Conservation (phyloP, 192 early-diverging fungal species). For the Glomus cerebriforme region DNA sequence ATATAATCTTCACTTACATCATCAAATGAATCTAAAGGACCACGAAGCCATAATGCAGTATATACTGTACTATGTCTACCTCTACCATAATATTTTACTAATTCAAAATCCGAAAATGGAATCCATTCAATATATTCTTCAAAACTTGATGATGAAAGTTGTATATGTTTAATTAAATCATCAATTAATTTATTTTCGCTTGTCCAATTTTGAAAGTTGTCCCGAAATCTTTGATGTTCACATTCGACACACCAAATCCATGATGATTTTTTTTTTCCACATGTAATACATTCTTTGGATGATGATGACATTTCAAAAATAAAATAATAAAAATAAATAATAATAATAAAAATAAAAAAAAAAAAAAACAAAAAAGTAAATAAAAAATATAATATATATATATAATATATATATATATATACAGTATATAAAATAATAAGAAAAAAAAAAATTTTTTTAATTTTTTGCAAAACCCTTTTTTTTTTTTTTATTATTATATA, state of each 20-base stretch:
- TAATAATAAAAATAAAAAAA: too few relatives aligned
- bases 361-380: too few relatives aligned
- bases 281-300: neutral
- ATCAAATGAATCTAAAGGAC: neutral
- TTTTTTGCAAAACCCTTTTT: too few relatives aligned
- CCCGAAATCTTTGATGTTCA: neutral
- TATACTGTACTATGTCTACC: neutral
- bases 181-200: neutral
- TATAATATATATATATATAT: too few relatives aligned
- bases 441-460: too few relatives aligned
- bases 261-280: neutral
- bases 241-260: neutral
- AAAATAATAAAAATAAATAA: too few relatives aligned
- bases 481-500: too few relatives aligned
- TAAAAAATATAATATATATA: too few relatives aligned
- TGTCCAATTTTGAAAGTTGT: neutral
- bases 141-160: neutral
- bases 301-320: neutral
- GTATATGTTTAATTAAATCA: neutral
- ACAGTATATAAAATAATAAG: too few relatives aligned
- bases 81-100: neutral
- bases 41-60: neutral
- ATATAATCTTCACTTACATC: neutral
- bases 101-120: neutral
- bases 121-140: slow-evolving; percentile 1